Percentiles rank a stretch among this genome's conserved stretches.
Evolutionary conservation across 78 protist species (phyloP).

Genomic region (Protostelium mycophagum): DNA sequence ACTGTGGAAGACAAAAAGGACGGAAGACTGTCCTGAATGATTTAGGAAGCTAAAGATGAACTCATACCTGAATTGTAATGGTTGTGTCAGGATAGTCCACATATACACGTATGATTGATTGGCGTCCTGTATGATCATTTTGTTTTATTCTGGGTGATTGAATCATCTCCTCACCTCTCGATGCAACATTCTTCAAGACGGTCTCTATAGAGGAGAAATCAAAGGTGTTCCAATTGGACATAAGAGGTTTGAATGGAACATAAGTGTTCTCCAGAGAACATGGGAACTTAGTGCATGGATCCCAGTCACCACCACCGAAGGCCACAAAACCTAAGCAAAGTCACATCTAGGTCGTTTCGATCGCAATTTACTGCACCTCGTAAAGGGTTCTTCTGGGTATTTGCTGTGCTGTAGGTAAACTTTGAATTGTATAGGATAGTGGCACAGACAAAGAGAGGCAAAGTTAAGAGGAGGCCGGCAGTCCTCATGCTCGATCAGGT

Average conservation of each 20-base stretch:
- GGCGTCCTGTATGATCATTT: not conserved
- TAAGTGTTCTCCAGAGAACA: not conserved
- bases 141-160: not conserved
- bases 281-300: not conserved
- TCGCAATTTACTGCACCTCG: not conserved
- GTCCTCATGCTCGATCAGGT: not conserved
- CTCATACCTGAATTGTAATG: not conserved
- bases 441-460: not conserved
- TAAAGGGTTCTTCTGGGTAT: not conserved
- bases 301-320: not conserved
- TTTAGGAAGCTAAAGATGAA: not conserved
- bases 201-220: not conserved
- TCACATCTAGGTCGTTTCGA: no score
- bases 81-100: not conserved
- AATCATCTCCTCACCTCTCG: not conserved
- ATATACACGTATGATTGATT: not conserved
- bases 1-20: not conserved
- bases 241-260: not conserved
- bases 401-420: not conserved
- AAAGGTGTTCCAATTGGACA: conserved; percentile 1
- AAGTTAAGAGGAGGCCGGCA: not conserved
- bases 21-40: not conserved
- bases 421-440: not conserved
- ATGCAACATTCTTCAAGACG: not conserved
- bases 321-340: not conserved